Percentiles rank a stretch among this genome's conserved stretches.
Conservation (phyloP, 768 basidiomycete genomes). For the Suillus placidus region DNA sequence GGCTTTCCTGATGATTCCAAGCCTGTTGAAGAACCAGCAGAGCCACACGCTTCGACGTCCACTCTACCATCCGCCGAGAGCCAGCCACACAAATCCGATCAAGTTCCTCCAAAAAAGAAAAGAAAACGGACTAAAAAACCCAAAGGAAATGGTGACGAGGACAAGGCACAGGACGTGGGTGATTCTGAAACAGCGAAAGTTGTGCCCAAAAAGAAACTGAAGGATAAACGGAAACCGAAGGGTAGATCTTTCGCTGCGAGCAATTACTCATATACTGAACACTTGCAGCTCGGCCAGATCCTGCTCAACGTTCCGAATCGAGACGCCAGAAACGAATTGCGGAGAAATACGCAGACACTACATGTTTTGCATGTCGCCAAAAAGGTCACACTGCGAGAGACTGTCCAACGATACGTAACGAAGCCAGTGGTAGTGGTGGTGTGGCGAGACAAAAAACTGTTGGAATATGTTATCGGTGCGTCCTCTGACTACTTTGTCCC, state of each 20-base stretch:
- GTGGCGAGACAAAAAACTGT: constrained; percentile 34
- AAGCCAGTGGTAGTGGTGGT: constrained; percentile 22
- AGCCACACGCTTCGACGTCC: neutral
- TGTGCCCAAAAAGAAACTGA: constrained; percentile 22
- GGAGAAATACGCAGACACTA: constrained; percentile 58
- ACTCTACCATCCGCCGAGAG: constrained; percentile 8
- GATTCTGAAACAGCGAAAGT: constrained; percentile 25
- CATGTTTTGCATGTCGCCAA: constrained; percentile 86
- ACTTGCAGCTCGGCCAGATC: constrained; percentile 22
- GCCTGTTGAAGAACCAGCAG: constrained; percentile 11
- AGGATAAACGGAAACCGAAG: constrained; percentile 32
- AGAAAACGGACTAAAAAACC: constrained; percentile 56
- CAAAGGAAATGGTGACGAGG: constrained; percentile 25
- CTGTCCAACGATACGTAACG: constrained; percentile 57
- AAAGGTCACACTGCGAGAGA: constrained; percentile 83
- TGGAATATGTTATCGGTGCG: constrained; percentile 76
- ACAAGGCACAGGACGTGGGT: constrained; percentile 18
- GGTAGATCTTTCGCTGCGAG: constrained; percentile 20
- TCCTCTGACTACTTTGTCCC: constrained; percentile 3
- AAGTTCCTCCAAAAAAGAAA: constrained; percentile 54
- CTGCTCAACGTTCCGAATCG: constrained; percentile 48
- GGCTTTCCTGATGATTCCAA: constrained; percentile 41
- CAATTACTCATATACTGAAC: neutral
- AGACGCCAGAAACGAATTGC: constrained; percentile 67
- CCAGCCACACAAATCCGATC: constrained; percentile 16